Percentiles rank a stretch among this genome's conserved stretches.
These are phyloP conservation scores for Stagonosporopsis cucurbitacearum DNA, from an alignment of 2,329 filamentous ascomycete genomes.

Conservation along the genomic window DNA sequence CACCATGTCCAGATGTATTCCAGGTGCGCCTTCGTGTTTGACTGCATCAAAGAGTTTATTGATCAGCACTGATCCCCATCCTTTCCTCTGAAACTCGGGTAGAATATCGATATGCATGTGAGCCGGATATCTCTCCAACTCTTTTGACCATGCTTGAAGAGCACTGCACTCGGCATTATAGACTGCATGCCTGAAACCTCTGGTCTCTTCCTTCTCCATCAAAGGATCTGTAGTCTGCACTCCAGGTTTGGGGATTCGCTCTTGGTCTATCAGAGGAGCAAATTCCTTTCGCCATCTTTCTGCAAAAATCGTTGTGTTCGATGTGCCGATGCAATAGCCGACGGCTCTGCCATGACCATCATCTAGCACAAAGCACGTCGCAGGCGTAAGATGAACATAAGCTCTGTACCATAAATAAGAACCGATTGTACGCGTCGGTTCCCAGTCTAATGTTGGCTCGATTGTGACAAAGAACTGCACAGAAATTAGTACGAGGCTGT, in stretches of 20 bases:
- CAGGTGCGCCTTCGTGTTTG: constrained; percentile 30
- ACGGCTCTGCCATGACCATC: constrained; percentile 40
- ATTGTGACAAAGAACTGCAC: constrained; percentile 38
- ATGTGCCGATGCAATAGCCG: constrained; percentile 49
- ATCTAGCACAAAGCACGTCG: constrained; percentile 47
- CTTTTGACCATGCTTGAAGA: constrained; percentile 23
- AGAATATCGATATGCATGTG: constrained; percentile 51
- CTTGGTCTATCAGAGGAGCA: constrained; percentile 29
- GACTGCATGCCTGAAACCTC: constrained; percentile 24
- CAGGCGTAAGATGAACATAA: constrained; percentile 39
- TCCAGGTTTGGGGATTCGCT: constrained; percentile 24
- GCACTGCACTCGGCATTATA: constrained; percentile 35
- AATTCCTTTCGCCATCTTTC: constrained; percentile 39
- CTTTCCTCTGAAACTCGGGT: constrained; percentile 41
- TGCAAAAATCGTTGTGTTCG: constrained; percentile 36
- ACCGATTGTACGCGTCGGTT: constrained; percentile 40
- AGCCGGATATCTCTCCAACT: constrained; percentile 40
- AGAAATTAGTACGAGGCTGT: background rate
- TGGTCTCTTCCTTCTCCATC: constrained; percentile 31
- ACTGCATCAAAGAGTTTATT: constrained; percentile 31
- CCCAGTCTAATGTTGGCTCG: constrained; percentile 27
- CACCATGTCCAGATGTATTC: constrained; percentile 49
- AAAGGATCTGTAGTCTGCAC: constrained; percentile 7
- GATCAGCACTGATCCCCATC: constrained; percentile 42
- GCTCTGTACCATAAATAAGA: constrained; percentile 44